These are phyloP conservation scores for Fragilaria radians DNA, from an alignment of 108 stramenopile genomes.

Conservation along the genomic window DNA sequence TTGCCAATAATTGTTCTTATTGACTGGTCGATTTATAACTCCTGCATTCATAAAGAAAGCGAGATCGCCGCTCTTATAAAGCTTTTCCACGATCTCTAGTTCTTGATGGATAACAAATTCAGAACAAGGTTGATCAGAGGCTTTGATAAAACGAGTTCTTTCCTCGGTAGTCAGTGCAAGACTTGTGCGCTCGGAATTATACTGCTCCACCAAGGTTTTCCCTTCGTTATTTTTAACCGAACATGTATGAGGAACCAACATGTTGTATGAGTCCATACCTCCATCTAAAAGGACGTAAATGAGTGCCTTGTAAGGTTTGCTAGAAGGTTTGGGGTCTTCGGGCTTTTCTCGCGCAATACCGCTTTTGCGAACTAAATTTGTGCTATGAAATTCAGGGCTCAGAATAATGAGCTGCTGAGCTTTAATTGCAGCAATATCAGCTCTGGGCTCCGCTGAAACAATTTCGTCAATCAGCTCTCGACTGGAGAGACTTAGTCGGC, in stretches of 20 bases:
- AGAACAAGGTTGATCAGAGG: slow-evolving; percentile 43
- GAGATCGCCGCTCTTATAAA: slow-evolving; percentile 54
- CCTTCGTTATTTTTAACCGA: slow-evolving; percentile 15
- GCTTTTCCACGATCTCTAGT: slow-evolving; percentile 17
- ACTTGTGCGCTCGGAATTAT: slow-evolving; percentile 1
- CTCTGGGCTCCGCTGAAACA: too few species aligned
- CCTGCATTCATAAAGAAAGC: slow-evolving; percentile 61
- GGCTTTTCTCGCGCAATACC: slow-evolving; percentile 2
- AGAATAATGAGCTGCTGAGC: slow-evolving; percentile 20
- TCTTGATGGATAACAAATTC: slow-evolving; percentile 46
- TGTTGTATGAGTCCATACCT: slow-evolving; percentile 33
- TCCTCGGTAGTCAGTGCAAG: slow-evolving; percentile 6
- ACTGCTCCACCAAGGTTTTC: too few species aligned
- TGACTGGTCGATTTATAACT: too few species aligned
- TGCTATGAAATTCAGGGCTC: slow-evolving; percentile 60
- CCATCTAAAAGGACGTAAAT: slow-evolving; percentile 17
- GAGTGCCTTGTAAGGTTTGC: slow-evolving; percentile 29
- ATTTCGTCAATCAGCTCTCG: slow-evolving; percentile 4
- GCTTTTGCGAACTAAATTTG: slow-evolving; percentile 9
- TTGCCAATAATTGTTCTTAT: slow-evolving; percentile 32
- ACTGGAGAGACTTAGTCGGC: slow-evolving; percentile 33
- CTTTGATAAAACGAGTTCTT: slow-evolving; percentile 6
- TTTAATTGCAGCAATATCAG: too few species aligned
- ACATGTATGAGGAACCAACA: slow-evolving; percentile 34
- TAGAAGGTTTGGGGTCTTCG: slow-evolving; percentile 3